phyloP scores from a whole-genome alignment of 495 filamentous ascomycete genomes.

The Monascus purpureus region DNA sequence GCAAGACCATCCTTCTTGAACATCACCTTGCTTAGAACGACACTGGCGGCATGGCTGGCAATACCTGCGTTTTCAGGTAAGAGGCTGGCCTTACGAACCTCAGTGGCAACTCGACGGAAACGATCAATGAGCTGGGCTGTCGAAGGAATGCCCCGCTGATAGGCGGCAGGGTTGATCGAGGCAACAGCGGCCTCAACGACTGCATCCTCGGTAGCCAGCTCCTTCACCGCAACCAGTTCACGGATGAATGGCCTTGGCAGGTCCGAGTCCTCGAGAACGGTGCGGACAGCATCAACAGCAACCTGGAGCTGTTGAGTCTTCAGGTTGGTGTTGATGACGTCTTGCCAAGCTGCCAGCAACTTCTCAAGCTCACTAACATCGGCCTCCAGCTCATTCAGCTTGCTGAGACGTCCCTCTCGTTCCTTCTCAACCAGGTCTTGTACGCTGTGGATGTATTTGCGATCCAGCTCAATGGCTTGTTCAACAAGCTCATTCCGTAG shows the following conservation, averaged over 20 bases:
- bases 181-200: constrained; percentile 84
- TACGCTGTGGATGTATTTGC: constrained; percentile 64
- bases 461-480: constrained; percentile 78
- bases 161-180: constrained; percentile 85
- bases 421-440: constrained; percentile 76
- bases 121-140: constrained; percentile 77
- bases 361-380: constrained; percentile 70
- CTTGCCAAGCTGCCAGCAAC: constrained; percentile 71
- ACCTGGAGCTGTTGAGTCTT: constrained; percentile 91
- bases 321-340: constrained; percentile 75
- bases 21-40: constrained; percentile 75
- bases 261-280: constrained; percentile 58
- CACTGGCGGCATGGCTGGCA: constrained; percentile 80
- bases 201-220: constrained; percentile 66
- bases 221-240: constrained; percentile 88
- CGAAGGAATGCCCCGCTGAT: constrained; percentile 82
- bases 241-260: constrained; percentile 72
- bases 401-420: constrained; percentile 73
- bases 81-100: constrained; percentile 86
- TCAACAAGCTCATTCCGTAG: constrained; percentile 76
- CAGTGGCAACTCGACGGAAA: constrained; percentile 84
- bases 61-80: constrained; percentile 88
- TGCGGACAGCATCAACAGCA: constrained; percentile 82
- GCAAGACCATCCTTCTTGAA: constrained; percentile 88
- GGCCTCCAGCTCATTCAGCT: constrained; percentile 63